Evolutionary conservation across 441 rosid genomes (phyloP).

Genomic region (Aquilaria agallochum): DNA sequence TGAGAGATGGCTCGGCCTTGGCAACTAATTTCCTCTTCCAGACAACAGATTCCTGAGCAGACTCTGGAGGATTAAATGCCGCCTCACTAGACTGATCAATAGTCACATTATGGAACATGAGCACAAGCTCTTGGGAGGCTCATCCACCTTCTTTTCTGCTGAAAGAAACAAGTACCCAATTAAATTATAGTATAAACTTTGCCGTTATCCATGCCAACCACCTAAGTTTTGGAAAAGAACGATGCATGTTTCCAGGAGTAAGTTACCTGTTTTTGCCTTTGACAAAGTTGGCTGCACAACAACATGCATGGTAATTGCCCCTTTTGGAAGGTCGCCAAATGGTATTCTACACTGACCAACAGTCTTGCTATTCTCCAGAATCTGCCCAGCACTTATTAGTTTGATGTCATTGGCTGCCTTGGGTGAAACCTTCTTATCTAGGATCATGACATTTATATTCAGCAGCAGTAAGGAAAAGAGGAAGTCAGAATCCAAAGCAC

Average conservation of each 20-base stretch:
- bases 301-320: constrained; percentile 89
- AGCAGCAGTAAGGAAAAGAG: background rate
- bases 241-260: background rate
- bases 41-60: constrained; percentile 18
- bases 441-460: constrained; percentile 9
- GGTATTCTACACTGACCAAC: constrained; percentile 83
- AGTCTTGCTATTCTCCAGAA: constrained; percentile 81
- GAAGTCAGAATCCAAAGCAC: too few species aligned
- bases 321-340: constrained; percentile 69
- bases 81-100: constrained; percentile 9
- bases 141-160: constrained; percentile 66
- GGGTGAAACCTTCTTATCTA: constrained; percentile 74
- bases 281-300: constrained; percentile 78
- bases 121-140: constrained; percentile 39
- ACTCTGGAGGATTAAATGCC: constrained; percentile 9
- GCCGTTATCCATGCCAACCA: too few species aligned
- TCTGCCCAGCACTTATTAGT: constrained; percentile 81
- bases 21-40: constrained; percentile 26
- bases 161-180: constrained; percentile 9
- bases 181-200: background rate
- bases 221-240: too few species aligned
- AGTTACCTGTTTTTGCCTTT: constrained; percentile 74
- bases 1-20: constrained; percentile 24
- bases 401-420: constrained; percentile 74
- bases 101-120: constrained; percentile 53